Percentiles rank a stretch among this genome's conserved stretches.
These are phyloP conservation scores for Euphrasia confusa DNA, from an alignment of 257 asterid genomes.

Conservation along the genomic window DNA sequence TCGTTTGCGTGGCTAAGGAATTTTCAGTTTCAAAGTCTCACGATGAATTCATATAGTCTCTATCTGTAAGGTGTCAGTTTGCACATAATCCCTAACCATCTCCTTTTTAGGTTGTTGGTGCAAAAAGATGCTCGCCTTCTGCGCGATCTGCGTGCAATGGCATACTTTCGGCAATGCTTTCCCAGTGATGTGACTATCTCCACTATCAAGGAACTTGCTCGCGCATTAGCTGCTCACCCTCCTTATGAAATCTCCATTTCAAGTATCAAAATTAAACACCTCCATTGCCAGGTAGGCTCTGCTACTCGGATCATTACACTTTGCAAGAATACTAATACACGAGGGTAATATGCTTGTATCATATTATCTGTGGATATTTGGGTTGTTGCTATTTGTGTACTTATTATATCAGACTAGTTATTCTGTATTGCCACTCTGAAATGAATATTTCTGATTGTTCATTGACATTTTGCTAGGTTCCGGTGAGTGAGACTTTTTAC, in stretches of 20 bases:
- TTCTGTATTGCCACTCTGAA: conserved; percentile 7
- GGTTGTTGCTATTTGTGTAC: conserved; percentile 9
- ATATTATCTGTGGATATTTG: not conserved
- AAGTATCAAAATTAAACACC: conserved; percentile 61
- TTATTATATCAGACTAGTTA: not conserved
- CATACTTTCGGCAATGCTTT: conserved; percentile 90
- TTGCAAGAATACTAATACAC: conserved; percentile 4
- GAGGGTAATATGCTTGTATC: not conserved
- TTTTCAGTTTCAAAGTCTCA: not conserved
- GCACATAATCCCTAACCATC: conserved; percentile 17
- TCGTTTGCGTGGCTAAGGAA: not conserved
- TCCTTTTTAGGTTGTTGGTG: conserved; percentile 46
- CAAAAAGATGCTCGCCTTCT: conserved; percentile 60
- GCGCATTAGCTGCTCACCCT: conserved; percentile 69
- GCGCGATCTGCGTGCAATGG: conserved; percentile 71
- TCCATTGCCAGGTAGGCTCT: conserved; percentile 70
- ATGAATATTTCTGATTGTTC: conserved; percentile 15
- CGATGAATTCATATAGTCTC: not conserved
- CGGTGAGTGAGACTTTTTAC: conserved; percentile 58
- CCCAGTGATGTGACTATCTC: conserved; percentile 50
- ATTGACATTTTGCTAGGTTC: conserved; percentile 48
- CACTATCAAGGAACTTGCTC: conserved; percentile 77
- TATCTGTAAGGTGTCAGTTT: conserved; percentile 15
- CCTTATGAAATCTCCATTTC: conserved; percentile 75
- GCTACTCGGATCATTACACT: conserved; percentile 17